Conservation (phyloP, 202 grass and related monocot genomes). For the Panicum virgatum region DNA sequence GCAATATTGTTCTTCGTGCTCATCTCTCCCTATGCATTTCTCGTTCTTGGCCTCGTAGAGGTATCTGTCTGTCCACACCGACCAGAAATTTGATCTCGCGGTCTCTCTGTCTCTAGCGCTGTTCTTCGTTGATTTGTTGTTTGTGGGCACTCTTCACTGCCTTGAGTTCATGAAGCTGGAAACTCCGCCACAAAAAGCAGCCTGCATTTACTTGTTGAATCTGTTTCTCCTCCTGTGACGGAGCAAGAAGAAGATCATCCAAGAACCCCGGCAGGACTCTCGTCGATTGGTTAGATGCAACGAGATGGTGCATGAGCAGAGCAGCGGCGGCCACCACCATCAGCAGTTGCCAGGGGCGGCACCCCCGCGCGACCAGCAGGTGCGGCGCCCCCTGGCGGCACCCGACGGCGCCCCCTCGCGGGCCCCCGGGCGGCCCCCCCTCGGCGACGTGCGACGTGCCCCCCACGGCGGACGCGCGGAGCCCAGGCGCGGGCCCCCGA, state of each 20-base stretch:
- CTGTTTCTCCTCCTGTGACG: not conserved
- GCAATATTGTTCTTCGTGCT: not conserved
- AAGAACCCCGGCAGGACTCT: not conserved
- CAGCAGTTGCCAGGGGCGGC: slow-evolving; percentile 27
- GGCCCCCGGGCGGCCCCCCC: too few relatives aligned
- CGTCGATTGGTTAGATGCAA: not conserved
- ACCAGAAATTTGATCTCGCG: not conserved
- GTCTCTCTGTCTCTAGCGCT: not conserved
- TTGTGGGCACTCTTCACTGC: not conserved
- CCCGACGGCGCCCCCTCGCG: too few relatives aligned
- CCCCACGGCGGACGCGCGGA: too few relatives aligned
- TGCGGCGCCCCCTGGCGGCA: too few relatives aligned
- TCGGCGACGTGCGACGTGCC: too few relatives aligned
- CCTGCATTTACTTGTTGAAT: not conserved
- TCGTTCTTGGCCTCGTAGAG: not conserved
- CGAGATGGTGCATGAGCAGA: slow-evolving; percentile 72
- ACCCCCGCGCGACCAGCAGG: too few relatives aligned
- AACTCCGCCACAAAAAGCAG: not conserved
- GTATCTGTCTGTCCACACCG: not conserved
- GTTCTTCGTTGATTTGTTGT: not conserved
- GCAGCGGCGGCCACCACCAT: slow-evolving; percentile 31
- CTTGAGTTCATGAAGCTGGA: not conserved
- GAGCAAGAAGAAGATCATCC: not conserved
- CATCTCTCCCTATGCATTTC: not conserved
- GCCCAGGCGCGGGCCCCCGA: too few relatives aligned